Conservation (phyloP, 1,284 basidiomycete species). For the Singerocomus rubriflavus region DNA sequence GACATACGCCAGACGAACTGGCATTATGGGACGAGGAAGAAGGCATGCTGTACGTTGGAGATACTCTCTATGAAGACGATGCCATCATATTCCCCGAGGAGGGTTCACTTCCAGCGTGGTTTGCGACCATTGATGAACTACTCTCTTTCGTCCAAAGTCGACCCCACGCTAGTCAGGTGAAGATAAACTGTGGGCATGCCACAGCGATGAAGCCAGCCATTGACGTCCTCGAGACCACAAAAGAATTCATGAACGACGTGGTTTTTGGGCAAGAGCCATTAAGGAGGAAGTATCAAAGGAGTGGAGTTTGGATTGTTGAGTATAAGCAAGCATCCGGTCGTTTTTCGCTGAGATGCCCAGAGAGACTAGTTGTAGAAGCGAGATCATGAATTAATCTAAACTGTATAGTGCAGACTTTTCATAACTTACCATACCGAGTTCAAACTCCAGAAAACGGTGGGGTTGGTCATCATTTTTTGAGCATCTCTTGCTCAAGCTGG, state of each 20-base stretch:
- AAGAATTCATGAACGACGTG: conserved; percentile 46
- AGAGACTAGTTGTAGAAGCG: conserved; percentile 43
- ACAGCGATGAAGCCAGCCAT: conserved; percentile 43
- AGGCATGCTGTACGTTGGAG: conserved; percentile 52
- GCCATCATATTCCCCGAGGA: conserved; percentile 52
- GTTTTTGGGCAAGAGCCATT: conserved; percentile 41
- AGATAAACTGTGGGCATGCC: conserved; percentile 48
- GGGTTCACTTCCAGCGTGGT: conserved; percentile 49
- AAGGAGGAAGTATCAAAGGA: conserved; percentile 31
- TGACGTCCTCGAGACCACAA: conserved; percentile 41
- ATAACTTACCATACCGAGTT: conserved; percentile 3
- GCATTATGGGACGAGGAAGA: conserved; percentile 49
- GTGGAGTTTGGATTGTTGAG: conserved; percentile 41
- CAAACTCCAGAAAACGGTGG: not conserved
- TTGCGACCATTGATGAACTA: conserved; percentile 41
- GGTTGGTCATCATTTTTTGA: conserved; percentile 18
- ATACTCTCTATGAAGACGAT: conserved; percentile 52
- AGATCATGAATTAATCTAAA: conserved; percentile 10
- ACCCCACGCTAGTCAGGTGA: conserved; percentile 28
- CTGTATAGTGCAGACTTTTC: not conserved
- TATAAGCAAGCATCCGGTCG: conserved; percentile 42
- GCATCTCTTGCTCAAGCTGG: conserved; percentile 51
- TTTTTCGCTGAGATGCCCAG: conserved; percentile 50
- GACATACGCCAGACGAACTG: conserved; percentile 55
- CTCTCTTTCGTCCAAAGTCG: conserved; percentile 37